Percentiles rank a stretch among this genome's conserved stretches.
Conservation (phyloP, 495 filamentous ascomycete species). For the Penicillium salamii region DNA sequence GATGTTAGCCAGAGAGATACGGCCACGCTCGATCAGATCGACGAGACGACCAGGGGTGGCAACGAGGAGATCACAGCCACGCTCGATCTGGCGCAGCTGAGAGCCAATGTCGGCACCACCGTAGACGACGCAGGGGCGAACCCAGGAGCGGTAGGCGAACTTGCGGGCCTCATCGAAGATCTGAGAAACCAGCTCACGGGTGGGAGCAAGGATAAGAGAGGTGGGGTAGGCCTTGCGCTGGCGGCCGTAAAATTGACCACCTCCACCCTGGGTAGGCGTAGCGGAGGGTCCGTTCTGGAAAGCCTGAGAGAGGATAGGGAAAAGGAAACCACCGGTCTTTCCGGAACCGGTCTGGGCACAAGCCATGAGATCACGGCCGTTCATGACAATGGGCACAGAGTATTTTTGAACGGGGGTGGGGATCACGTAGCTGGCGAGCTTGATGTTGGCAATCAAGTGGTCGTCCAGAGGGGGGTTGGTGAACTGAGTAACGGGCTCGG, state of each 20-base stretch:
- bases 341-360: slow-evolving; percentile 99
- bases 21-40: slow-evolving; percentile 96
- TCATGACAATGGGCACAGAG: slow-evolving; percentile 96
- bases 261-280: slow-evolving; percentile 49
- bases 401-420: slow-evolving; percentile 98
- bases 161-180: slow-evolving; percentile 98
- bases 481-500: slow-evolving; percentile 86
- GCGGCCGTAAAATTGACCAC: slow-evolving; percentile 69
- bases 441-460: slow-evolving; percentile 88
- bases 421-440: slow-evolving; percentile 85
- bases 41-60: slow-evolving; percentile 96
- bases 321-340: slow-evolving; percentile 99
- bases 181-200: slow-evolving; percentile 96
- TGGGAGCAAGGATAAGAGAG: slow-evolving; percentile 91
- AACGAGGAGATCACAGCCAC: slow-evolving; percentile 94
- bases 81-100: slow-evolving; percentile 95
- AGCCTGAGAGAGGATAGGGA: slow-evolving; percentile 95
- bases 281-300: slow-evolving; percentile 81
- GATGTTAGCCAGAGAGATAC: slow-evolving; percentile 94
- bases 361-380: slow-evolving; percentile 95
- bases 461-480: slow-evolving; percentile 92
- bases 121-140: slow-evolving; percentile 96
- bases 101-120: slow-evolving; percentile 97
- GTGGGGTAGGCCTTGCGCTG: slow-evolving; percentile 94
- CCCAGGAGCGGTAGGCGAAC: slow-evolving; percentile 98